Conservation (phyloP, 768 basidiomycete species). For the Tricholoma terreum region DNA sequence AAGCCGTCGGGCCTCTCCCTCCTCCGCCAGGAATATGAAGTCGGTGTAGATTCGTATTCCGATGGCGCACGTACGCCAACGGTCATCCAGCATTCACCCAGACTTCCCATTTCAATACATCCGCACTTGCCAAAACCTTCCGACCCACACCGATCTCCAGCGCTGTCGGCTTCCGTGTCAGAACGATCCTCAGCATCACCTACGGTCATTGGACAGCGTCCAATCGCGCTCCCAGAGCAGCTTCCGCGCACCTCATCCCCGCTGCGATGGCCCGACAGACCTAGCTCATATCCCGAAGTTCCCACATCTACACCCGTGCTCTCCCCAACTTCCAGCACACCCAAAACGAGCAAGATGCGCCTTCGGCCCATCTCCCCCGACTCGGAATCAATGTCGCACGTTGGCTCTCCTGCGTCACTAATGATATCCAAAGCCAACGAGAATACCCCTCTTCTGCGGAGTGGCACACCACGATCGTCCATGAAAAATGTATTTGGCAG, state of each 20-base stretch:
- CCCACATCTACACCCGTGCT: not conserved
- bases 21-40: slow-evolving; percentile 25
- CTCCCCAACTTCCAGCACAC: not conserved
- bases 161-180: not conserved
- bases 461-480: not conserved
- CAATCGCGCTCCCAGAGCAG: not conserved
- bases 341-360: not conserved
- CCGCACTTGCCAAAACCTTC: not conserved
- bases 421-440: not conserved
- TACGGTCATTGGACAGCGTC: not conserved
- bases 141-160: not conserved
- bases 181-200: not conserved
- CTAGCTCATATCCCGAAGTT: not conserved
- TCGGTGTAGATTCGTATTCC: slow-evolving; percentile 1
- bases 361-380: not conserved
- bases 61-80: slow-evolving; percentile 15
- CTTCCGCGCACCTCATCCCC: too few species aligned
- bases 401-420: not conserved
- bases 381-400: not conserved
- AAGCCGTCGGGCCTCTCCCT: slow-evolving; percentile 39
- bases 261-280: too few species aligned
- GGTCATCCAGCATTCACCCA: not conserved
- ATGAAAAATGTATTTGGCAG: not conserved
- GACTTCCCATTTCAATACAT: not conserved
- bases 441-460: not conserved